Base-by-base conservation (phyloP, 2,329 filamentous ascomycete genomes). In the Mariannaea sp. region DNA sequence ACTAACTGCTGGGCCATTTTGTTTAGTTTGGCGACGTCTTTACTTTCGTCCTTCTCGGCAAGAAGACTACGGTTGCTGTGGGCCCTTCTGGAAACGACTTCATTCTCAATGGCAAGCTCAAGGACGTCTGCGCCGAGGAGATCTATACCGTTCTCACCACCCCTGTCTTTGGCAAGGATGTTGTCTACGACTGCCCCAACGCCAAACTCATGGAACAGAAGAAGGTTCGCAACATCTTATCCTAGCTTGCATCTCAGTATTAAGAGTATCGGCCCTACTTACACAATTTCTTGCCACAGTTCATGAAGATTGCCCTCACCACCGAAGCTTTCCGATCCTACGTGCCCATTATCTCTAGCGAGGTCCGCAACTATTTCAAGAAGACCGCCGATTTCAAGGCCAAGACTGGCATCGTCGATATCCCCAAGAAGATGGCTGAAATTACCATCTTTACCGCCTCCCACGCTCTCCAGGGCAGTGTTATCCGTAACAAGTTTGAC, bases 171-270 rank as follows among this genome's bases (percentile, higher is more conserved):
- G 91, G 91, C 62, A 86, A 84, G 65, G 87, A 92, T 75, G 91
- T 96, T 20, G 89, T 95, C 48, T 96, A 95, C 70, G 91, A 95
- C 71, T 94, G 90, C 75, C 90, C 90, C 35, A 95, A 95, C 71
- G 80, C 90, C 53, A 95, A 95, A 75, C 82, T 96, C 68, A 95
- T 96, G 91, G 91, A 96, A 77, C 91, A 96, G 79, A 96, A 96
- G 80, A 94, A 93, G 84, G 89, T 92, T 71, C 58, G 74, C 54
- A 48, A 55, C 33, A 19, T 19, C 16, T 33, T 14, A 2, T 22
- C 7, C 5, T 24, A 8, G 14, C 14, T 13, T 17, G 29, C 14
- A 7, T 44, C 27, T 7, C 9, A 14, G n/a, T 33, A 44, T 12
- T 8, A 16, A 36, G n/a, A n/a, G 13, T 35, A 12, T 8, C 20